Evolutionary conservation across 2,329 filamentous ascomycete genomes (phyloP).

Genomic region (Fusarium mexicanum): DNA sequence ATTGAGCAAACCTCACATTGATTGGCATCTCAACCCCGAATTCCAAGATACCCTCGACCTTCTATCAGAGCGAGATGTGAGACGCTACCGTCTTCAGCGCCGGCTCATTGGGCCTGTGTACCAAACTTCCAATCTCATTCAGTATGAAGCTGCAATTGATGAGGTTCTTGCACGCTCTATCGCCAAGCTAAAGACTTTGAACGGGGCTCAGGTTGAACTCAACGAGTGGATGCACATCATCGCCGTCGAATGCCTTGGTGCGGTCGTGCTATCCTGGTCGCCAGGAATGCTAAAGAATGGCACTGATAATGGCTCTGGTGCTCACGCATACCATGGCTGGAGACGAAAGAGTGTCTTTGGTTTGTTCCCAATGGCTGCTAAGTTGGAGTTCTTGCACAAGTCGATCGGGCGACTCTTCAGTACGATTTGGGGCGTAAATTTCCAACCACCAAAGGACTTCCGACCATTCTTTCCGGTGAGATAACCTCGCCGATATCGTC

Average conservation of each 20-base stretch:
- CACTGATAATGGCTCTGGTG: slow-evolving; percentile 59
- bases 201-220: slow-evolving; percentile 56
- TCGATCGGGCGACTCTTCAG: slow-evolving; percentile 52
- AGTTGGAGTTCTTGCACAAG: slow-evolving; percentile 52
- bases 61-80: slow-evolving; percentile 58
- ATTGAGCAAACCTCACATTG: slow-evolving; percentile 54
- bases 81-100: slow-evolving; percentile 59
- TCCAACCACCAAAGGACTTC: slow-evolving; percentile 55
- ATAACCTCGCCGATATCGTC: neutral
- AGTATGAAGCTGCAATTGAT: slow-evolving; percentile 55
- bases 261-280: slow-evolving; percentile 62
- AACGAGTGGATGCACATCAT: slow-evolving; percentile 68
- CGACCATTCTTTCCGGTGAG: slow-evolving; percentile 61
- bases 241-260: slow-evolving; percentile 61
- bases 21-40: slow-evolving; percentile 49
- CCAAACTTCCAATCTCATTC: slow-evolving; percentile 53
- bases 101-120: slow-evolving; percentile 61
- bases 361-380: slow-evolving; percentile 56
- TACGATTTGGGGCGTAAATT: slow-evolving; percentile 57
- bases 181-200: slow-evolving; percentile 48
- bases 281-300: slow-evolving; percentile 56
- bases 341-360: slow-evolving; percentile 63
- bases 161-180: slow-evolving; percentile 50
- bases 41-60: slow-evolving; percentile 60
- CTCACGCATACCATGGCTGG: slow-evolving; percentile 61